These are phyloP conservation scores for Penicillium lagena DNA, from an alignment of 495 filamentous ascomycete species.

Conservation along the genomic window DNA sequence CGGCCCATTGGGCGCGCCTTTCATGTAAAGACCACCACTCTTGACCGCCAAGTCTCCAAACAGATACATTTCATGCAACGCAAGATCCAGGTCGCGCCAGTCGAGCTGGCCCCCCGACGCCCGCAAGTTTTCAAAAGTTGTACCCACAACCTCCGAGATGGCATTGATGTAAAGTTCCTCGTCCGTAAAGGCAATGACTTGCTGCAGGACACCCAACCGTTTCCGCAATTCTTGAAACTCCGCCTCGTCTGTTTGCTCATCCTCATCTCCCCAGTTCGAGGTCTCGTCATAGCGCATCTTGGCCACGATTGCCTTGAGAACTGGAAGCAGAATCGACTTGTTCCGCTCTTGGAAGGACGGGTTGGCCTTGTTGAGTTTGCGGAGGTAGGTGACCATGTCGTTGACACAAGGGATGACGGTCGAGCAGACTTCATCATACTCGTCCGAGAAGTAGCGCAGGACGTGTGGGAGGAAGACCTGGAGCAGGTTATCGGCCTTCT, in stretches of 20 bases:
- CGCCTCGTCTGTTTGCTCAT: conserved; percentile 94
- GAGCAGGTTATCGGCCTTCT: conserved; percentile 66
- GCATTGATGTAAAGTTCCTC: conserved; percentile 78
- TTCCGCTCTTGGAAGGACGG: conserved; percentile 60
- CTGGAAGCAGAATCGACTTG: conserved; percentile 69
- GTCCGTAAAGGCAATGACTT: conserved; percentile 79
- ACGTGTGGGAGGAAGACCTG: conserved; percentile 78
- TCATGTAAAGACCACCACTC: conserved; percentile 73
- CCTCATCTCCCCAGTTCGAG: conserved; percentile 86
- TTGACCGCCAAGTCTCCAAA: conserved; percentile 89
- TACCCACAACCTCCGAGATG: conserved; percentile 74
- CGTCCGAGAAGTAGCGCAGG: conserved; percentile 90
- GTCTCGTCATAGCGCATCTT: conserved; percentile 99
- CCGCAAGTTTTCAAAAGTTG: conserved; percentile 71
- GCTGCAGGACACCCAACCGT: conserved; percentile 79
- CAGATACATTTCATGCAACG: conserved; percentile 94
- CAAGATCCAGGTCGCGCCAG: conserved; percentile 93
- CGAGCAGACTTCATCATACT: conserved; percentile 96
- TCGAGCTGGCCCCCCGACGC: conserved; percentile 67
- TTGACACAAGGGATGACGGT: conserved; percentile 87
- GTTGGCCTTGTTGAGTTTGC: conserved; percentile 62
- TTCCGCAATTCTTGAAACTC: conserved; percentile 95
- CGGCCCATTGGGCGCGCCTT: conserved; percentile 67
- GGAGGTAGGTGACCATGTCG: conserved; percentile 80
- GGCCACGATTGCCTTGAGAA: conserved; percentile 81